Base-by-base conservation (phyloP, 208 protist species). In the Acanthamoeba royreba region DNA sequence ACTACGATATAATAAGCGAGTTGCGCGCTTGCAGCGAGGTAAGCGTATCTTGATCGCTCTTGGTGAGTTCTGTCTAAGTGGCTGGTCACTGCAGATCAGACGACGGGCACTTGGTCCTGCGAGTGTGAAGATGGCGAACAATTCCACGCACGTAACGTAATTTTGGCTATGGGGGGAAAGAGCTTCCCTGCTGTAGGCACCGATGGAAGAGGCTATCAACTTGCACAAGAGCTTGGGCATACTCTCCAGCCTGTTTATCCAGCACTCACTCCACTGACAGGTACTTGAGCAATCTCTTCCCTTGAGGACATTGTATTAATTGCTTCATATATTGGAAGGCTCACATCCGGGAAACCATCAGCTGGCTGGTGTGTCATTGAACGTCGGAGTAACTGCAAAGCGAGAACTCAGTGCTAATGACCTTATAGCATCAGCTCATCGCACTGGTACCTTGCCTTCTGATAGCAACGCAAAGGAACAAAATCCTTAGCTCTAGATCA, bases 101-200 rank as follows among this genome's bases (percentile, higher is more conserved):
- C 5, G 38, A 9, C 43, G 42, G 72, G 72, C 42, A 38, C 31
- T 22, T 83, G 72, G 72, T 83, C 1, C 43, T 52, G 38, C 7
- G 72, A 83, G 19, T 38, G 25, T 45, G 72, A 83, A 11, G n/a
- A 40, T 45, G 72, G 72, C 4, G 72, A 53, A n/a, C 72, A 52
- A 31, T 83, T 40, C 72, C 72, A 40, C 1, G 72, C 72, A 5
- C 38, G n/a, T 9, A 42, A 15, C 22, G 43, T 94, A 17, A 33
- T 94, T 3, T 2, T 94, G 33, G 49, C 69, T 45, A 83, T 74
- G 40, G 92, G 92, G 35, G 92, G 92, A 19, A 58, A 92, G 40
- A 92, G 81, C 47, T 94, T 88, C 35, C 92, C 92, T n/a, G 92
- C 92, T 4, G 92, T 94, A 9, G 92, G 92, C 33, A 94, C 92